Conservation (phyloP, 352 stramenopile genomes). For the Globisporangium rhizosaccharum region DNA sequence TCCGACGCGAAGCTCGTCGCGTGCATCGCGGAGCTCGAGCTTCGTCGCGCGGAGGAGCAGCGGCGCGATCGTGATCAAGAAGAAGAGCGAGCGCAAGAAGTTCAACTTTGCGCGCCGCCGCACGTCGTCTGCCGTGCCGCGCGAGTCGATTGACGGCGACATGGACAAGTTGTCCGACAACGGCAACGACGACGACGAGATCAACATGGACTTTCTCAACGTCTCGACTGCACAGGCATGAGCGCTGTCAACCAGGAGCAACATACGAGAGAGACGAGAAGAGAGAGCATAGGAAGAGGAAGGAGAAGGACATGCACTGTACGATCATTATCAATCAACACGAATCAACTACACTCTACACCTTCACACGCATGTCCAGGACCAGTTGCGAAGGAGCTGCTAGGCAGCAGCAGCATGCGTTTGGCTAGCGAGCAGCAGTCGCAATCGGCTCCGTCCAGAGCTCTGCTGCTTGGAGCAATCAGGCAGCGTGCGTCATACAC, state of each 20-base stretch:
- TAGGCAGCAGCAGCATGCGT: too few species aligned
- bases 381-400: too few species aligned
- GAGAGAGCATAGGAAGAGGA: neutral
- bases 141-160: slow-evolving; percentile 23
- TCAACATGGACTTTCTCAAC: slow-evolving; percentile 83
- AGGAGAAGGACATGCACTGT: too few species aligned
- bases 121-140: slow-evolving; percentile 16
- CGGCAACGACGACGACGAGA: slow-evolving; percentile 33
- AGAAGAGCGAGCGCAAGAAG: slow-evolving; percentile 17
- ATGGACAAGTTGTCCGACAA: slow-evolving; percentile 20
- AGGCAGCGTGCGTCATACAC: too few species aligned
- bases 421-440: too few species aligned
- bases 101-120: slow-evolving; percentile 35
- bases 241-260: neutral
- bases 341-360: too few species aligned
- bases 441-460: too few species aligned
- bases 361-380: too few species aligned
- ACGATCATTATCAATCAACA: too few species aligned
- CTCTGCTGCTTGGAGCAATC: too few species aligned
- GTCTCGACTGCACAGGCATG: slow-evolving; percentile 25
- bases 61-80: slow-evolving; percentile 14
- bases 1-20: slow-evolving; percentile 3
- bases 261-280: neutral
- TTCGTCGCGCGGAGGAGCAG: slow-evolving; percentile 1
- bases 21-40: slow-evolving; percentile 2